Conservation (phyloP, 1,284 basidiomycete genomes). For the Ustilago tritici region DNA sequence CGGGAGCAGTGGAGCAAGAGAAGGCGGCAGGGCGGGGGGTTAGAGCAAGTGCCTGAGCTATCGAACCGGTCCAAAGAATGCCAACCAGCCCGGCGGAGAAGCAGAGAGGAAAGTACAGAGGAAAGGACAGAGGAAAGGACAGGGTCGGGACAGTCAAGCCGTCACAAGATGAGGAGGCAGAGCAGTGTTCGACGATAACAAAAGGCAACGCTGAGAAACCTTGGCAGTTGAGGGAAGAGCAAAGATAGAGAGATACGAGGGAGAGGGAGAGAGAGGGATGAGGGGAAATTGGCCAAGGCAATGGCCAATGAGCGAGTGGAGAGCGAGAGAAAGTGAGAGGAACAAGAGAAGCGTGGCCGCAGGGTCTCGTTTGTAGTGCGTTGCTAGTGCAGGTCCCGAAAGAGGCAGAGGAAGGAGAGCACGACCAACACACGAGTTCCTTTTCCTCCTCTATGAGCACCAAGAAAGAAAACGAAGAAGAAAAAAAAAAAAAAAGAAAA, state of each 20-base stretch:
- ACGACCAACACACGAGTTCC: not conserved
- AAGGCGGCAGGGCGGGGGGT: not conserved
- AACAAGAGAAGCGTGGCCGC: not conserved
- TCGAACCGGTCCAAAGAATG: constrained; percentile 1
- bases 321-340: not conserved
- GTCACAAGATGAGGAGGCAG: not conserved
- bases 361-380: constrained; percentile 4
- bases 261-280: not conserved
- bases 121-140: not conserved
- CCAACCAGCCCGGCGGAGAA: constrained; percentile 12
- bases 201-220: constrained; percentile 4
- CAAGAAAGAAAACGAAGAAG: not conserved
- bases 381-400: constrained; percentile 1
- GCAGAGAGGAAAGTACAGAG: constrained; percentile 2
- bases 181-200: not conserved
- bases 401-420: not conserved
- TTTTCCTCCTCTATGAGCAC: not conserved
- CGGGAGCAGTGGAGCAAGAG: constrained; percentile 7
- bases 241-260: not conserved
- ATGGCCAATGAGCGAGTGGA: not conserved
- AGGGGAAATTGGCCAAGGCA: not conserved
- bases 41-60: not conserved
- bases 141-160: not conserved
- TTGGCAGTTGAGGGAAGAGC: not conserved
- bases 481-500: too few relatives aligned